These are phyloP conservation scores for Nakaseomyces nivariensis DNA, from an alignment of 1,139 yeast genomes.

Conservation along the genomic window DNA sequence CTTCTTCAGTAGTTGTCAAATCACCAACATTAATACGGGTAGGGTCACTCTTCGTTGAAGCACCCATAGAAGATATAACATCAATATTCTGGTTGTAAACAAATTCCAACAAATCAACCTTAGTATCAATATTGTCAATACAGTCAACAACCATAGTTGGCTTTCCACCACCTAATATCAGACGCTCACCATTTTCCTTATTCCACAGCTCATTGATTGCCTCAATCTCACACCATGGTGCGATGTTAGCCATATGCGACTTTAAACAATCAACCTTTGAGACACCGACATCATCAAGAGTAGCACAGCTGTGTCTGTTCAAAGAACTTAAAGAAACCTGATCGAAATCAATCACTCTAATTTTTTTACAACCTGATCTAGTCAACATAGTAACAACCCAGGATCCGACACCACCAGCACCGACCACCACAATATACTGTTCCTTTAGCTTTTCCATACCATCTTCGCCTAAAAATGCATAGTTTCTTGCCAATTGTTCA, in stretches of 20 bases:
- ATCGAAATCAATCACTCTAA: constrained; percentile 84
- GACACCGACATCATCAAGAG: constrained; percentile 76
- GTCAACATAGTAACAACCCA: constrained; percentile 92
- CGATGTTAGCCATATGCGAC: constrained; percentile 52
- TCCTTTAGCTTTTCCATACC: constrained; percentile 70
- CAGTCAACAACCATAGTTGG: constrained; percentile 84
- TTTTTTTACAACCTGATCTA: constrained; percentile 74
- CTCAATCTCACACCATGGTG: constrained; percentile 87
- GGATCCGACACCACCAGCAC: constrained; percentile 98
- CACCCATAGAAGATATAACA: constrained; percentile 88
- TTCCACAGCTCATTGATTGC: constrained; percentile 72
- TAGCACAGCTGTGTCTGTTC: constrained; percentile 91
- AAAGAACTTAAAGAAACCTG: constrained; percentile 87
- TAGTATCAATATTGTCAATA: constrained; percentile 91
- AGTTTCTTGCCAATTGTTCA: constrained; percentile 89
- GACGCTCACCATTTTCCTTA: constrained; percentile 48
- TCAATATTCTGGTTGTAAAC: constrained; percentile 51
- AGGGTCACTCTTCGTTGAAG: constrained; percentile 86
- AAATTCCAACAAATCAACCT: constrained; percentile 74
- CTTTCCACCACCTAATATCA: constrained; percentile 43
- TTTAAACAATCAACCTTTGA: constrained; percentile 77
- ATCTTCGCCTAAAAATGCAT: constrained; percentile 78
- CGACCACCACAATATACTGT: constrained; percentile 81
- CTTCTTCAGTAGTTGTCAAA: constrained; percentile 75
- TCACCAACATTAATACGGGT: constrained; percentile 74